Evolutionary conservation across 805 yeast genomes (phyloP).

Genomic region (Cyberlindnera sargentensis): DNA sequence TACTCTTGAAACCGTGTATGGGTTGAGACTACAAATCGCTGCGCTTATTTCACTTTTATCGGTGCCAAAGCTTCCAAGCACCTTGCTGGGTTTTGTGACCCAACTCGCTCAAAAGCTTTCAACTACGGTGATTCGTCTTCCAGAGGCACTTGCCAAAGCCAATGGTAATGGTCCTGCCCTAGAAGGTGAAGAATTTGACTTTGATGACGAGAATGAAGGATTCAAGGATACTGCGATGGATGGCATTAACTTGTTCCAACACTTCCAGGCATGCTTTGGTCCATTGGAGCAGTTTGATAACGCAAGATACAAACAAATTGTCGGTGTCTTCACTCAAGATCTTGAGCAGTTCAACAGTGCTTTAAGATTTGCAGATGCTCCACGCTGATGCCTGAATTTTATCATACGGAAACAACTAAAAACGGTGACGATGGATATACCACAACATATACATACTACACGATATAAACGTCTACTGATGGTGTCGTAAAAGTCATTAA

Average conservation of each 20-base stretch:
- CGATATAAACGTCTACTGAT: background rate
- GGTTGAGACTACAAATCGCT: conserved; percentile 63
- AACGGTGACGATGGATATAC: background rate
- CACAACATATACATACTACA: background rate
- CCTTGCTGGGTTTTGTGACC: conserved; percentile 31
- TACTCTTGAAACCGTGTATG: conserved; percentile 60
- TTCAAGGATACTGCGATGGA: conserved; percentile 77
- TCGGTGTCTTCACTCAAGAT: conserved; percentile 3
- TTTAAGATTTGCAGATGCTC: background rate
- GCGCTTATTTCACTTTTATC: conserved; percentile 52
- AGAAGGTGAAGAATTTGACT: conserved; percentile 3
- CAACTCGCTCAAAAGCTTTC: conserved; percentile 49
- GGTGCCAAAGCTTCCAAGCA: conserved; percentile 32
- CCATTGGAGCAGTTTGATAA: conserved; percentile 40
- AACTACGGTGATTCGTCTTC: conserved; percentile 49
- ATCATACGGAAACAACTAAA: too few relatives aligned
- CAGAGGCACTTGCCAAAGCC: conserved; percentile 62
- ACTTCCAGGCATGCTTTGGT: conserved; percentile 50
- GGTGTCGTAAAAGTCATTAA: background rate
- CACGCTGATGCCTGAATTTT: too few relatives aligned
- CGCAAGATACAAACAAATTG: conserved; percentile 33
- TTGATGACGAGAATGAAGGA: conserved; percentile 61
- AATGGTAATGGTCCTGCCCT: conserved; percentile 54
- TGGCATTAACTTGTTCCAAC: conserved; percentile 58
- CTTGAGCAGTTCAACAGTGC: background rate